Conservation (phyloP, 176 grass and related monocot species). For the Bonia amplexicaulis region DNA sequence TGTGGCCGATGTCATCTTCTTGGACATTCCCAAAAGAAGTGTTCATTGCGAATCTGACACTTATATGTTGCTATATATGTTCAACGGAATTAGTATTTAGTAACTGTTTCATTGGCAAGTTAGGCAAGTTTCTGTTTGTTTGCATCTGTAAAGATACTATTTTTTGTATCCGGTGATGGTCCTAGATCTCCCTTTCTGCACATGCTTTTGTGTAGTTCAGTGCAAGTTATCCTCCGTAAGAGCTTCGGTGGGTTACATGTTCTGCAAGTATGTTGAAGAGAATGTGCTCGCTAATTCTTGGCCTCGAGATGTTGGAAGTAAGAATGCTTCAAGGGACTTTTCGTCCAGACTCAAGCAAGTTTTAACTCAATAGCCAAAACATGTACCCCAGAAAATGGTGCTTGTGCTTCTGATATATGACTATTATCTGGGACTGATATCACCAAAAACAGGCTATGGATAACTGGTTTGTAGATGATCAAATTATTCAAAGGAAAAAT, state of each 20-base stretch:
- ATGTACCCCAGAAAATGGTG: neutral
- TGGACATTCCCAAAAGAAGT: conserved; percentile 98
- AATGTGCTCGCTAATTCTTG: neutral
- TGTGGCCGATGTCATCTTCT: conserved; percentile 87
- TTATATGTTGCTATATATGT: neutral
- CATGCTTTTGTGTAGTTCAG: neutral
- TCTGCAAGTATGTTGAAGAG: conserved; percentile 5
- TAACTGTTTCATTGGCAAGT: neutral
- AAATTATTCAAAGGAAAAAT: neutral
- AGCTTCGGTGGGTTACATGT: neutral
- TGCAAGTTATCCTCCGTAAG: neutral
- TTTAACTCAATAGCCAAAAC: neutral
- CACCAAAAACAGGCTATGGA: neutral
- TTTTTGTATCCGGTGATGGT: neutral
- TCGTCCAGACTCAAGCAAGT: neutral
- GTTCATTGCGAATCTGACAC: conserved; percentile 54
- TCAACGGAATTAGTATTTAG: neutral
- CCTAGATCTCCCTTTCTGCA: neutral
- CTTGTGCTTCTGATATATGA: neutral
- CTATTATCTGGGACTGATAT: neutral
- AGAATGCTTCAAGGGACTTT: neutral
- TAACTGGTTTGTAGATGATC: neutral
- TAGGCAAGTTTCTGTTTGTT: neutral
- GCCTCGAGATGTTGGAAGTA: neutral
- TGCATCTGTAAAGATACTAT: neutral